Base-by-base conservation (phyloP, 495 filamentous ascomycete species). In the Pseudotulostoma volvatum region DNA sequence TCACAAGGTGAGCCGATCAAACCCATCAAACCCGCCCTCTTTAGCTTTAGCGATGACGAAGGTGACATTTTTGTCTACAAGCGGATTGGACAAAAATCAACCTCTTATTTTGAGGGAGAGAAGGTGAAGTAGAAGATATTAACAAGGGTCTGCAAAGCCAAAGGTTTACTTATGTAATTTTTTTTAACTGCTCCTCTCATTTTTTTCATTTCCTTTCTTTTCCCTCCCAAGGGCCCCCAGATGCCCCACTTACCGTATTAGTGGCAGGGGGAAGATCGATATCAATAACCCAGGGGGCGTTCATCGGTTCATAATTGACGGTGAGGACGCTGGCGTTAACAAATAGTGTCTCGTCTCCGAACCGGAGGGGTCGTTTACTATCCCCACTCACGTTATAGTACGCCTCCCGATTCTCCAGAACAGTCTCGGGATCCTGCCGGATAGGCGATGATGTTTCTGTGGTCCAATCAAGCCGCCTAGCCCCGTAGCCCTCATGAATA, bases 401-500 rank as follows among this genome's bases (percentile, higher is more conserved):
- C 15, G 60, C 62, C 46, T 60, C 51, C 45, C 59, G 44, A 34
- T 67, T 41, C 34, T 56, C 41, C 47, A 72, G 33, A 46, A 63
- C 49, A 34, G 53, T 54, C 51, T 63, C 49, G 43, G 44, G 34
- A 55, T 72, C 57, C 30, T 41, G 36, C 28, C 42, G 19, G 31
- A 61, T 46, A 39, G 44, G 11, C 43, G 62, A 40, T 35, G 28
- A 42, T 14, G 39, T 35, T 50, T 39, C 38, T 32, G 35, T 47
- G 48, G 34, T 41, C 76, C 80, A 85, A 2, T 53, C 51, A 0
- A 77, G 63, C 19, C 74, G 46, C 39, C 66, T 63, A 3, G 70
- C 78, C n/a, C 81, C 81, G 68, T 76, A 82, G 0, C 63, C 76
- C 50, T 86, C 79, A 53, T 77, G 73, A 8, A 77, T 68, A 57